Evolutionary conservation across 441 rosid species (phyloP), one percentile per base, ranked within the genome.

Genomic region (Viola pubescens): DNA sequence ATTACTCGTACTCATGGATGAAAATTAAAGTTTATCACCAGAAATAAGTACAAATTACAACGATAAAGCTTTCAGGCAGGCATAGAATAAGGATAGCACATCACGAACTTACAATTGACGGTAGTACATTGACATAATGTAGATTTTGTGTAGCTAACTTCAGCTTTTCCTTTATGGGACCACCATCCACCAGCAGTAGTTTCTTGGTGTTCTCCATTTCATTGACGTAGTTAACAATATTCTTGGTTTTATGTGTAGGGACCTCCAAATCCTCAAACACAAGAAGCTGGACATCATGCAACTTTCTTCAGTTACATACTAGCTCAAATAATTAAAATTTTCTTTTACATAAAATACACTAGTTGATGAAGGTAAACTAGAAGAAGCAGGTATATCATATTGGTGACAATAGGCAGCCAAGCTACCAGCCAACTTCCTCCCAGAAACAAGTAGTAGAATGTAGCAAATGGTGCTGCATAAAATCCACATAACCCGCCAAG

Each of bases 91-190:
- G 52, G 51, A 64, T 40, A 57, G 50, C 55, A 58, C 48, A 26
- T 26, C 34, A 51, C 48, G 12, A 57, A 79, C 98, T 89, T 82
- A 89, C 98, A 73, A 89, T 85, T 46, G 94, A 84, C 4, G 97
- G 98, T 49, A 87, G 66, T 37, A 85, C 83, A 41, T 85, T 87
- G 72, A 78, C 90, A 60, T 89, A 89, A 69, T 85, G 87, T 10
- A 85, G 80, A 75, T 92, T 91, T 62, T 92, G 95, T 0, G 97
- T 76, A 40, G 97, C 95, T 70, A 76, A 73, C 86, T 89, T 87
- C 64, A 87, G 80, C 70, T 89, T 92, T 65, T 87, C 98, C 67
- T 81, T 75, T 58, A 92, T 82, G 37, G 84, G 68, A 45, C 82
- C 86, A 10, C 91, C 98, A 72, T 89, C 98, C 38, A 85, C 91